phyloP scores from a whole-genome alignment of 306 rosid species.

The Rosa chinensis region DNA sequence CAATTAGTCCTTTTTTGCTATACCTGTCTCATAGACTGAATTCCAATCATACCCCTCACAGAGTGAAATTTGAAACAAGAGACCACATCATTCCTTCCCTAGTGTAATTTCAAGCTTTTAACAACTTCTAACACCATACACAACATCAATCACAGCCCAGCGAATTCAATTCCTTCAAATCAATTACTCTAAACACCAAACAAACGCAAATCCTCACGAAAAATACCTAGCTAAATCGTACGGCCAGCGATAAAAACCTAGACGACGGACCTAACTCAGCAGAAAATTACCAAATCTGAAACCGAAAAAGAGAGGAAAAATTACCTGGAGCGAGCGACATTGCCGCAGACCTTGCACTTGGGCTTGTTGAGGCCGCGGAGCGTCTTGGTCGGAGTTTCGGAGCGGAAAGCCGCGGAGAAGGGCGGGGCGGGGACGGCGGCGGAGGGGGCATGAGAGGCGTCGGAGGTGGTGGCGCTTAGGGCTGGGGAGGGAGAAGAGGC shows the following conservation, averaged over 20 bases:
- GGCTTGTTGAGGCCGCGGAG: conserved; percentile 71
- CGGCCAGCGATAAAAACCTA: background rate
- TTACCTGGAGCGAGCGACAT: conserved; percentile 96
- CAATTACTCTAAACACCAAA: background rate
- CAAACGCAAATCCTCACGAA: background rate
- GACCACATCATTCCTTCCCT: background rate
- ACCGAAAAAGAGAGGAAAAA: background rate
- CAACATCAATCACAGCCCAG: background rate
- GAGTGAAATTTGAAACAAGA: background rate
- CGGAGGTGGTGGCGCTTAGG: conserved; percentile 25
- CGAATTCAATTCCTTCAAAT: background rate
- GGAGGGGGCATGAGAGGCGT: conserved; percentile 8
- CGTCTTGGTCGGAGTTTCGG: conserved; percentile 58
- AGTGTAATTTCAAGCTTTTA: background rate
- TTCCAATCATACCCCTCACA: background rate
- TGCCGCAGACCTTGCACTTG: conserved; percentile 85
- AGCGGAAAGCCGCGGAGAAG: conserved; percentile 28
- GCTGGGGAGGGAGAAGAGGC: conserved; percentile 40
- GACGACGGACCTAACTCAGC: background rate
- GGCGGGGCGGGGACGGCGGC: conserved; percentile 19
- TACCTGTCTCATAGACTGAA: background rate
- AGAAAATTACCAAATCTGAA: conserved; percentile 8
- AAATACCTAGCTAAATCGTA: background rate
- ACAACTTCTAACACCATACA: background rate
- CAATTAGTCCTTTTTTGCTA: background rate